A percentile compares a stretch with the other conserved stretches of the same genome.
These are phyloP conservation scores for Trametes villosa DNA, from an alignment of 768 basidiomycete species.

Conservation along the genomic window DNA sequence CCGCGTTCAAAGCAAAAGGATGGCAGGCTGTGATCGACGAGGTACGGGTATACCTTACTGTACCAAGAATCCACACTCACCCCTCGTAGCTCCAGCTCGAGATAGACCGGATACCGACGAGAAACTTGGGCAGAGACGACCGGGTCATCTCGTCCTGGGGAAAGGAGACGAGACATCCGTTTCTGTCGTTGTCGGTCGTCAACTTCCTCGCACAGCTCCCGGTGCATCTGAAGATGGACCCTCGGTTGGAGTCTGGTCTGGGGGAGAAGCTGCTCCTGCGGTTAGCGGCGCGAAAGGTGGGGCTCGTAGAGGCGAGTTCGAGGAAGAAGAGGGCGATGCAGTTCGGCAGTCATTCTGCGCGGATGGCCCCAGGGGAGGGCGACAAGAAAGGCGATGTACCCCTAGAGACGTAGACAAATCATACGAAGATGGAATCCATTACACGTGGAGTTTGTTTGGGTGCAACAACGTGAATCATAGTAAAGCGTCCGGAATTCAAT, in stretches of 20 bases:
- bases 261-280: conserved; percentile 92
- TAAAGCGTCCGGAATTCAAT: too few relatives aligned
- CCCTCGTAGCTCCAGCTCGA: conserved; percentile 79
- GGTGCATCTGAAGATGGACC: conserved; percentile 83
- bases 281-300: conserved; percentile 70
- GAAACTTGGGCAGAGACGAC: conserved; percentile 95
- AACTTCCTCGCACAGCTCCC: conserved; percentile 78
- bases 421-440: too few relatives aligned
- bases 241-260: conserved; percentile 67
- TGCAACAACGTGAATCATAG: too few relatives aligned
- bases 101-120: conserved; percentile 80
- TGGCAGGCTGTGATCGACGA: conserved; percentile 84
- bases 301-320: conserved; percentile 70
- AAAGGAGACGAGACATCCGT: conserved; percentile 92
- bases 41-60: conserved; percentile 45
- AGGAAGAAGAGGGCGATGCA: conserved; percentile 96
- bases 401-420: background rate
- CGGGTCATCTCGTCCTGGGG: conserved; percentile 90
- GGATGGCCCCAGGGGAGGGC: conserved; percentile 70
- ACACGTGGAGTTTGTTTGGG: background rate
- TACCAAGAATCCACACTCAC: background rate
- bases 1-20: conserved; percentile 65
- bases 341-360: conserved; percentile 87
- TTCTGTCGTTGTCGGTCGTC: conserved; percentile 80
- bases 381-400: conserved; percentile 54